Base-by-base conservation (phyloP, 192 early-diverging fungal genomes). In the Ambispora gerdemannii region DNA sequence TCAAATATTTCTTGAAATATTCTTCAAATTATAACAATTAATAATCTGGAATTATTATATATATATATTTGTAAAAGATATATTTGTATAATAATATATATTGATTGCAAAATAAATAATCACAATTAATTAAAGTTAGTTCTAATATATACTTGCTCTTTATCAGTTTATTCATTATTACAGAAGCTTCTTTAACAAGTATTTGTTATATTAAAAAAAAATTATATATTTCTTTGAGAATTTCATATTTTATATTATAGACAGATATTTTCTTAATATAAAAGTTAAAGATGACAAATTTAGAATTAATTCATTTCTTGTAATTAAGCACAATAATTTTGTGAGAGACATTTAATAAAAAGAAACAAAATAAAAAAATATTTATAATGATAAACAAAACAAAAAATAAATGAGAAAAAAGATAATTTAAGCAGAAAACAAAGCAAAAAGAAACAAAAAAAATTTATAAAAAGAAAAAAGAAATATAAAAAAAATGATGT, bases 1-100 rank as follows among this genome's bases (percentile, higher is more conserved):
- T 64, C 49, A 35, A 63, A 63, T 25, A 72, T 51, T 13, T 3
- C 11, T 28, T 63, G 59, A 64, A 72, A 72, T 32, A 15, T 64
- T 49, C 52, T 63, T 28, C 71, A 72, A 49, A 20, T 27, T 17
- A 64, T 49, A n/a, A 19, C 24, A 3, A 36, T 72, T 28, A 72
- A 53, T 17, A 70, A 58, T 2, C 25, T 43, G 1, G 15, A 24
- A 43, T 30, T 20, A 3, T 34, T 34, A 62, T 62, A 62, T 11
- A 62, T n/a, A n/a, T 62, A 62, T 62, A 34, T 10, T 62, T 34
- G n/a, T 62, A 34, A 50, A 65, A 65, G 15, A 47, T 65, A 47
- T 65, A 43, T 43, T 49, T 36, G 25, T 43, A 65, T 36, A 24
- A 33, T 33, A 65, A n/a, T 43, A 65, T 28, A 43, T 65, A 65